These are phyloP conservation scores for Noccaea caerulescens DNA, from an alignment of 345 rosid species.

Conservation along the genomic window DNA sequence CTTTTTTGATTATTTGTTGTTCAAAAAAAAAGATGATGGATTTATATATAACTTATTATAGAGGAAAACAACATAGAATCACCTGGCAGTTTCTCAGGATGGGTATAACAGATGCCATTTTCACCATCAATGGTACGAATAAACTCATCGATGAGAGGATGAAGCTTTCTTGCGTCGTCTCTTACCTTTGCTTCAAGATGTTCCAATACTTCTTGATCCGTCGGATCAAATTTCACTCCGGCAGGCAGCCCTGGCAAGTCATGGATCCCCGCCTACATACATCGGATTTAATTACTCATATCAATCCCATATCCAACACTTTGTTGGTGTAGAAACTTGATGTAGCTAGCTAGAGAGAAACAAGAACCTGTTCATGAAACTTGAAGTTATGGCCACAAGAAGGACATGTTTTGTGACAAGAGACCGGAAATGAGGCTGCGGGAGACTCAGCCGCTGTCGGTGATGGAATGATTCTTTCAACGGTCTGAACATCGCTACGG, in stretches of 20 bases:
- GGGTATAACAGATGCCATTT: constrained; percentile 97
- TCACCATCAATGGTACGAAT: constrained; percentile 93
- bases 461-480: constrained; percentile 53
- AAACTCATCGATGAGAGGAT: constrained; percentile 91
- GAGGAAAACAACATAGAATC: constrained; percentile 9
- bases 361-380: constrained; percentile 63
- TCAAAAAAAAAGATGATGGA: too few species aligned
- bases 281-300: neutral
- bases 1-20: too few species aligned
- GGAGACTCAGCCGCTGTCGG: constrained; percentile 32
- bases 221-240: constrained; percentile 97
- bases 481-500: constrained; percentile 66
- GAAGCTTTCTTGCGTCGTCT: constrained; percentile 70
- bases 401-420: constrained; percentile 63
- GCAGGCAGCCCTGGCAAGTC: constrained; percentile 96
- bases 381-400: constrained; percentile 91
- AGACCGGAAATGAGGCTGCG: constrained; percentile 32
- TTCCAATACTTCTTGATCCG: constrained; percentile 93
- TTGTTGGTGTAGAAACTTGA: neutral
- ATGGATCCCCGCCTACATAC: constrained; percentile 66
- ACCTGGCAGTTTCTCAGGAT: constrained; percentile 98
- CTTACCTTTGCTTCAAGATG: constrained; percentile 92
- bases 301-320: neutral
- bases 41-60: too few species aligned
- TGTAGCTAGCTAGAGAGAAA: neutral